phyloP scores from a whole-genome alignment of 768 basidiomycete species.

The Lyophyllum shimeji region DNA sequence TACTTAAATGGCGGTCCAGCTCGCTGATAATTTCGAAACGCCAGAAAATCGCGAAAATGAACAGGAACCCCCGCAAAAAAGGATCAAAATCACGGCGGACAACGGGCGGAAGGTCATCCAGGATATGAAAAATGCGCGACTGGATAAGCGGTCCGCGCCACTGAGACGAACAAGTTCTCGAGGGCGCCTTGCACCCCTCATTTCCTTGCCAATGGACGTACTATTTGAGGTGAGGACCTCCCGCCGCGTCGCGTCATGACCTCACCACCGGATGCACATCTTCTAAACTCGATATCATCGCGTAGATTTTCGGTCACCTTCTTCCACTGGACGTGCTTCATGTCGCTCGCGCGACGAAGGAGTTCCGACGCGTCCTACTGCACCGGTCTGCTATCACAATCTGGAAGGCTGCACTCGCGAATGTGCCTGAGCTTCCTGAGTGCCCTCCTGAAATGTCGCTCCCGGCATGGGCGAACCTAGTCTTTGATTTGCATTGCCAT shows the following conservation, averaged over 20 bases:
- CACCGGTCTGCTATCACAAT: conserved; percentile 19
- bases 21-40: not conserved
- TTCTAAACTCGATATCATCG: not conserved
- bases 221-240: conserved; percentile 10
- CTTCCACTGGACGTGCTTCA: conserved; percentile 31
- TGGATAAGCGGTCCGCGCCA: not conserved
- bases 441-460: conserved; percentile 25
- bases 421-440: conserved; percentile 22
- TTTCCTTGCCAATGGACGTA: conserved; percentile 9
- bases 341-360: conserved; percentile 29
- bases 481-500: conserved; percentile 30
- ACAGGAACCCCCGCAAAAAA: conserved; percentile 5
- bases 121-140: not conserved
- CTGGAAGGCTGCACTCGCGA: conserved; percentile 24
- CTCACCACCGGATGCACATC: not conserved
- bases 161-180: not conserved
- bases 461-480: conserved; percentile 25
- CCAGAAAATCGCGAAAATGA: conserved; percentile 8
- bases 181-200: conserved; percentile 1
- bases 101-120: conserved; percentile 3
- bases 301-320: conserved; percentile 18
- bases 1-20: not conserved
- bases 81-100: conserved; percentile 5
- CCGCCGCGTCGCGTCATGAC: not conserved
- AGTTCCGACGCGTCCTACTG: conserved; percentile 25